Base-by-base conservation (phyloP, 257 asterid genomes). In the Gynochthodes officinalis region DNA sequence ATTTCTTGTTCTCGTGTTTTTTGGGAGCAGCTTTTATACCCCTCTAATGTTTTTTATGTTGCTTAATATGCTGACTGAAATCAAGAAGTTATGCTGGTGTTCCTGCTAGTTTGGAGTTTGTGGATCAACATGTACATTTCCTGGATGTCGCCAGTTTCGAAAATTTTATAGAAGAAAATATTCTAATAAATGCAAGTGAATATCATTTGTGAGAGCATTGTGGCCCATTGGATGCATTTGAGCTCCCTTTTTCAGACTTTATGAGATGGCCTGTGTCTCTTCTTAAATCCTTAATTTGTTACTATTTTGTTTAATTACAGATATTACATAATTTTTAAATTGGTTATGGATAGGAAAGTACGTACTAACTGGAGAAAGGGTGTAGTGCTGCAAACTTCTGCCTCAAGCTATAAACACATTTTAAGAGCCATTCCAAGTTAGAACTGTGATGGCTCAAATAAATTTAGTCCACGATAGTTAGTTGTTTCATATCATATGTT, bases 21-120 rank as follows among this genome's bases (percentile, higher is more conserved):
- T n/a, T n/a, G n/a, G n/a, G n/a, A n/a, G n/a, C n/a, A n/a, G n/a
- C n/a, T n/a, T n/a, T n/a, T n/a, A n/a, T n/a, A n/a, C n/a, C n/a
- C n/a, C n/a, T n/a, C n/a, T n/a, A 4, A 32, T 7, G 6, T 40
- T 27, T 62, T 12, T 18, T 12, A 16, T 27, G 66, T 57, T 37
- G 54, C 32, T 57, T 13, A 40, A 40, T 21, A 57, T 53, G 52
- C 73, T 69, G 25, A 69, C 35, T 35, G 64, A 69, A 50, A 33
- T 55, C 67, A 27, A 18, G 39, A 55, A 37, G 28, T 70, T 40
- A 19, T 25, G 52, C 15, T 57, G 7, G 32, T 40, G 43, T 55
- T 40, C 39, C 43, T 15, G 55, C 57, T 48, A 37, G 42, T 46
- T 70, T n/a, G 6, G 7, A 25, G 2, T 55, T 15, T 23, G 44